Percentiles rank a stretch among this genome's conserved stretches.
These are phyloP conservation scores for Abortiporus biennis DNA, from an alignment of 1,284 basidiomycete genomes.

Conservation along the genomic window DNA sequence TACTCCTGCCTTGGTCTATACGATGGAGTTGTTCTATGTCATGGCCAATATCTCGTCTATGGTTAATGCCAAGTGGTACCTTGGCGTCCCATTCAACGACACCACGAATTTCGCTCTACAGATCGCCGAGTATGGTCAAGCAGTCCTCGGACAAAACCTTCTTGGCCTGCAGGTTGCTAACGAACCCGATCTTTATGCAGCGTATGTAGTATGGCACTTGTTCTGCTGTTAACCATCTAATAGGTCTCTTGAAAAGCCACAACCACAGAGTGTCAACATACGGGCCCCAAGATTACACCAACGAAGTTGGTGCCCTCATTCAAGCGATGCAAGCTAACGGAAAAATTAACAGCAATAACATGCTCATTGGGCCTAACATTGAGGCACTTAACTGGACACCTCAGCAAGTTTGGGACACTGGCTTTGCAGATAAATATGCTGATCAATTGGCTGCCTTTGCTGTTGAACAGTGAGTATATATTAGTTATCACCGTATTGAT, in stretches of 20 bases:
- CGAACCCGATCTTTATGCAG: conserved; percentile 59
- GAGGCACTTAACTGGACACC: conserved; percentile 15
- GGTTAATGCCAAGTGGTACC: conserved; percentile 34
- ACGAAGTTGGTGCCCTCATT: conserved; percentile 40
- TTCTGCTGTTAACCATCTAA: not conserved
- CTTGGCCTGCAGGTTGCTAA: conserved; percentile 57
- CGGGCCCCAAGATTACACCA: conserved; percentile 10
- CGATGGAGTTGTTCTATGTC: conserved; percentile 33
- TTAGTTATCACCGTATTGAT: not conserved
- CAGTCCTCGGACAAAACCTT: conserved; percentile 51
- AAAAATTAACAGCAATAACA: conserved; percentile 21
- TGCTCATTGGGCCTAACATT: conserved; percentile 15
- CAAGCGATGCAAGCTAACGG: conserved; percentile 29
- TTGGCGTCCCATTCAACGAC: conserved; percentile 47
- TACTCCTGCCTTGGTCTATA: conserved; percentile 37
- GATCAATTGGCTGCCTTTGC: conserved; percentile 32
- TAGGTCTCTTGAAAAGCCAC: no score
- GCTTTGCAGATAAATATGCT: conserved; percentile 31
- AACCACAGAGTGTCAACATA: conserved; percentile 13
- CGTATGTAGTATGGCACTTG: conserved; percentile 7
- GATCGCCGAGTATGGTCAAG: conserved; percentile 40
- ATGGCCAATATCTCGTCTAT: conserved; percentile 34
- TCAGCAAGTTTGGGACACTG: conserved; percentile 37
- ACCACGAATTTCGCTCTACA: conserved; percentile 42
- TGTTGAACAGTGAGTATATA: conserved; percentile 38